Percentiles rank a stretch among this genome's conserved stretches.
These are phyloP conservation scores for Rusavskia elegans DNA, from an alignment of 495 filamentous ascomycete species.

Conservation along the genomic window DNA sequence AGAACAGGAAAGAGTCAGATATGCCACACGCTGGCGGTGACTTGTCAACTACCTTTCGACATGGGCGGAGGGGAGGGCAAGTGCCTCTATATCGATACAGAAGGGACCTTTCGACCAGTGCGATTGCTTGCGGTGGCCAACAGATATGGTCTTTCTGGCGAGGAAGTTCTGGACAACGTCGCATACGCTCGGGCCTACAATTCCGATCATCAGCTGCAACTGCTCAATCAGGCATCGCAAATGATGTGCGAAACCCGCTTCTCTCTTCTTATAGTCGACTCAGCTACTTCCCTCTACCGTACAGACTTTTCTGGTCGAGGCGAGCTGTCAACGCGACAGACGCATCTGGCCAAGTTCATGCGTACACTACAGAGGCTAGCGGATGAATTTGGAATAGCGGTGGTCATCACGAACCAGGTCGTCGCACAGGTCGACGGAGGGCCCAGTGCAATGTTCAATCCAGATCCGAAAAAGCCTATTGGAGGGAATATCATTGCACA, in stretches of 20 bases:
- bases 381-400: conserved; percentile 95
- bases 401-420: conserved; percentile 97
- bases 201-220: conserved; percentile 88
- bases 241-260: conserved; percentile 99
- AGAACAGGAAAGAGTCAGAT: conserved; percentile 96
- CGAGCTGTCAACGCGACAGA: conserved; percentile 78
- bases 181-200: conserved; percentile 97
- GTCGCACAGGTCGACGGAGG: conserved; percentile 97
- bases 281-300: conserved; percentile 83
- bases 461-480: conserved; percentile 97
- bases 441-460: conserved; percentile 93
- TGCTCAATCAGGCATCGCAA: conserved; percentile 82
- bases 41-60: conserved; percentile 92
- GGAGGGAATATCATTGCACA: conserved; percentile 98
- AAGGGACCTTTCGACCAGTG: conserved; percentile 92
- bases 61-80: conserved; percentile 99
- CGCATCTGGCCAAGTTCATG: conserved; percentile 94
- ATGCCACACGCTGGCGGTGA: conserved; percentile 95
- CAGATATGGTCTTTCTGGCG: conserved; percentile 82
- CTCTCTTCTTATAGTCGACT: conserved; percentile 87
- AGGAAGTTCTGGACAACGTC: conserved; percentile 95
- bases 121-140: conserved; percentile 82
- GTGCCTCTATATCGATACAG: conserved; percentile 97
- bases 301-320: conserved; percentile 93
- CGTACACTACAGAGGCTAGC: conserved; percentile 83